Conservation (phyloP, 2,329 filamentous ascomycete species). For the Malbranchea cinnamomea region DNA sequence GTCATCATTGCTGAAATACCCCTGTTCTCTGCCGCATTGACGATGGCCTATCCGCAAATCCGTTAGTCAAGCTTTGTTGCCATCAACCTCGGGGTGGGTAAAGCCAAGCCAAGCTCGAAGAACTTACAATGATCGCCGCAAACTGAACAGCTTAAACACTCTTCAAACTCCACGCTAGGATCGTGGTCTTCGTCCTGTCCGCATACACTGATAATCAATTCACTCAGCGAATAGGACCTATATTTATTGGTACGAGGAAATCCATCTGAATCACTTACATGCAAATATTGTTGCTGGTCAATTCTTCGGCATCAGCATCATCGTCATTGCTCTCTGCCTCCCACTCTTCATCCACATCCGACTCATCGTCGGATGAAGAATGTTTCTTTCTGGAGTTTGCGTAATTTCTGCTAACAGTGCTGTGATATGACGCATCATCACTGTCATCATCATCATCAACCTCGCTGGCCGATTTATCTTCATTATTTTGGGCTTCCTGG, state of each 20-base stretch:
- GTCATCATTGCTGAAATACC: slow-evolving; percentile 45
- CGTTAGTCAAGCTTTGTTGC: slow-evolving; percentile 26
- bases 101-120: slow-evolving; percentile 17
- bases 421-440: slow-evolving; percentile 29
- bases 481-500: slow-evolving; percentile 26
- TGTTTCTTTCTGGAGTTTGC: slow-evolving; percentile 34
- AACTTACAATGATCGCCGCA: slow-evolving; percentile 73
- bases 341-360: slow-evolving; percentile 34
- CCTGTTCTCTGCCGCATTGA: slow-evolving; percentile 67
- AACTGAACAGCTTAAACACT: slow-evolving; percentile 57
- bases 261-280: slow-evolving; percentile 36
- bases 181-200: slow-evolving; percentile 70
- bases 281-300: slow-evolving; percentile 45
- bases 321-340: slow-evolving; percentile 35
- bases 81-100: slow-evolving; percentile 12
- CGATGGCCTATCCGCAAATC: slow-evolving; percentile 65
- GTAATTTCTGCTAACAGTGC: slow-evolving; percentile 19
- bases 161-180: slow-evolving; percentile 65
- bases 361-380: slow-evolving; percentile 37
- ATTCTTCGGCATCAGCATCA: slow-evolving; percentile 30
- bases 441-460: slow-evolving; percentile 27
- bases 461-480: slow-evolving; percentile 22
- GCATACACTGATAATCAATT: slow-evolving; percentile 51
- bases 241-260: too few relatives aligned
- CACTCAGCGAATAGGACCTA: slow-evolving; percentile 7